phyloP scores from a whole-genome alignment of 352 stramenopile genomes.

The Globisporangium polare region DNA sequence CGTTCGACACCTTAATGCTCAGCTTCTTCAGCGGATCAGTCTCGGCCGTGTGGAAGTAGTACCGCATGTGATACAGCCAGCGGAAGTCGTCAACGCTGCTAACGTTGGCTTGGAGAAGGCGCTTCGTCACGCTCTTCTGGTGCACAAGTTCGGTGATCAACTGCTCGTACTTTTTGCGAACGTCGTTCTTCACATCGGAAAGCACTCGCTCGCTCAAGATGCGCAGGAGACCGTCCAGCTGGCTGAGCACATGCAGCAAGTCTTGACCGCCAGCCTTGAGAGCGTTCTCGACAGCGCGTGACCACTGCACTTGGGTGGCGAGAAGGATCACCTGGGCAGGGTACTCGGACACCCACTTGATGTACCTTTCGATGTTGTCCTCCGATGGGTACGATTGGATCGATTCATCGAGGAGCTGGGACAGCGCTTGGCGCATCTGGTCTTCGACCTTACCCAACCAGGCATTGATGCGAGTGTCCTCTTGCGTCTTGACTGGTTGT shows the following conservation, averaged over 20 bases:
- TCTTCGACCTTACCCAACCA: slow-evolving; percentile 97
- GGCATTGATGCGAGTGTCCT: slow-evolving; percentile 90
- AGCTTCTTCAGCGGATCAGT: slow-evolving; percentile 90
- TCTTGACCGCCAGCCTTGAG: slow-evolving; percentile 66
- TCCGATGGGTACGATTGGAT: slow-evolving; percentile 80
- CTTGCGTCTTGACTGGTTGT: slow-evolving; percentile 87
- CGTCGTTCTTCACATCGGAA: slow-evolving; percentile 91
- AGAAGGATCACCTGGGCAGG: slow-evolving; percentile 99
- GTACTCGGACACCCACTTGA: slow-evolving; percentile 97
- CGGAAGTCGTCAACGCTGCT: slow-evolving; percentile 92
- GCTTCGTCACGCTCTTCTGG: slow-evolving; percentile 96
- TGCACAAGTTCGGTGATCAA: slow-evolving; percentile 99
- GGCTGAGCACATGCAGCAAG: slow-evolving; percentile 43
- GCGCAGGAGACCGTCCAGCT: slow-evolving; percentile 86
- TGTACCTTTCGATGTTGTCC: slow-evolving; percentile 82
- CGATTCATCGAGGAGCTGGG: slow-evolving; percentile 92
- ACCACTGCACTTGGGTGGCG: slow-evolving; percentile 98
- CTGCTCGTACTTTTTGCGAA: slow-evolving; percentile 99
- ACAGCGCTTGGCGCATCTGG: slow-evolving; percentile 97
- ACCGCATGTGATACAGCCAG: slow-evolving; percentile 99
- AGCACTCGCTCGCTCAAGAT: slow-evolving; percentile 97
- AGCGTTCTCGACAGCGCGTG: slow-evolving; percentile 89
- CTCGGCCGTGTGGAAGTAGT: slow-evolving; percentile 92
- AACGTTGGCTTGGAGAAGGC: slow-evolving; percentile 85
- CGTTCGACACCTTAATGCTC: slow-evolving; percentile 97